Conservation (phyloP, 306 rosid genomes). For the Cajanus cajan region DNA sequence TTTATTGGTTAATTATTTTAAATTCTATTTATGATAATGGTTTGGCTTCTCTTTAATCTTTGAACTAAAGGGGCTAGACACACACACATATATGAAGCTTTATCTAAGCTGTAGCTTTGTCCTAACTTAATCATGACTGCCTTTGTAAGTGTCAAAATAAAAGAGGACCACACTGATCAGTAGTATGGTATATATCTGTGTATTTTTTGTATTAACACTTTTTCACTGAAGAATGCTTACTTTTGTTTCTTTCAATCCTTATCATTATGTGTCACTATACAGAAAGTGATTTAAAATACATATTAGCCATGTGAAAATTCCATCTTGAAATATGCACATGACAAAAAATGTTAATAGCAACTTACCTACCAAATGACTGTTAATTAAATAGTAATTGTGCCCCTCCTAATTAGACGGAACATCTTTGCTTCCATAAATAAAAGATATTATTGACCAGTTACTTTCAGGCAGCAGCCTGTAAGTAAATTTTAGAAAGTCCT, state of each 20-base stretch:
- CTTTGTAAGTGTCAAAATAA: background rate
- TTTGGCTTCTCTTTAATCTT: background rate
- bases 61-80: background rate
- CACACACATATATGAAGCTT: background rate
- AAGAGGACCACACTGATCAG: background rate
- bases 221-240: background rate
- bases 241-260: background rate
- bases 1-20: background rate
- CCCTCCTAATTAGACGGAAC: background rate
- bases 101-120: background rate
- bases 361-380: background rate
- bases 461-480: background rate
- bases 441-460: background rate
- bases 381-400: constrained; percentile 7
- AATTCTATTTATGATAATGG: background rate
- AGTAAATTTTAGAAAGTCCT: background rate
- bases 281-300: background rate
- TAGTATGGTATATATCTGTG: background rate
- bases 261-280: background rate
- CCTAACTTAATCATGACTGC: constrained; percentile 6
- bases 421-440: background rate
- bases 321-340: background rate
- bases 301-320: background rate
- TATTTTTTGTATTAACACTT: background rate
- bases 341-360: background rate